A percentile compares a stretch with the other conserved stretches of the same genome.
Conservation (phyloP, 208 protist species). For the Trichomonas gallinae region DNA sequence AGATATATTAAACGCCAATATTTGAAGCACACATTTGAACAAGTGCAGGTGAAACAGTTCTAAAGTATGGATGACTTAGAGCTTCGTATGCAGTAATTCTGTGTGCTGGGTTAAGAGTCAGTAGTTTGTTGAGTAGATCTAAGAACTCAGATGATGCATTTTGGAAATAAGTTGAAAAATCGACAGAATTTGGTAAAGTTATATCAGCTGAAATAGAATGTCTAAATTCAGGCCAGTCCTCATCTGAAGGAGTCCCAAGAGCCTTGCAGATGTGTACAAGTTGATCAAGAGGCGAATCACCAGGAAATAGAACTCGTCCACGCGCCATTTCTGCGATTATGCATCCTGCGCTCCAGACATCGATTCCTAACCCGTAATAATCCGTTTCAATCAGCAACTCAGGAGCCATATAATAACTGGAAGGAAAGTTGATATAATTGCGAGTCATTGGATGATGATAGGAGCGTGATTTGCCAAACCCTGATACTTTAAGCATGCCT, state of each 20-base stretch:
- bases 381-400: slow-evolving; percentile 35
- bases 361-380: slow-evolving; percentile 35
- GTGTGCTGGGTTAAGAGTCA: slow-evolving; percentile 53
- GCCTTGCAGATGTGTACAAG: slow-evolving; percentile 24
- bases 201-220: neutral
- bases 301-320: slow-evolving; percentile 30
- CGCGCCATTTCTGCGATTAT: slow-evolving; percentile 40
- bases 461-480: slow-evolving; percentile 50
- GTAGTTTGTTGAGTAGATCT: neutral
- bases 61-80: slow-evolving; percentile 59
- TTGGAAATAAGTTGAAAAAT: neutral
- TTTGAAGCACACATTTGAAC: neutral
- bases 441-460: slow-evolving; percentile 37
- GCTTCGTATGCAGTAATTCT: slow-evolving; percentile 57
- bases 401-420: slow-evolving; percentile 43
- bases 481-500: slow-evolving; percentile 51
- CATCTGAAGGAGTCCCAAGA: neutral
- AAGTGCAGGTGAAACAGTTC: neutral
- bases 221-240: neutral
- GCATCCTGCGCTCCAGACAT: slow-evolving; percentile 43
- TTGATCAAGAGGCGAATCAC: slow-evolving; percentile 40
- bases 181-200: neutral
- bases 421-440: neutral
- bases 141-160: neutral
- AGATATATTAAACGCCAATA: too few species aligned